Evolutionary conservation across 257 asterid species (phyloP), one percentile per base, ranked within the genome.

Genomic region (Craterostigma plantagineum): DNA sequence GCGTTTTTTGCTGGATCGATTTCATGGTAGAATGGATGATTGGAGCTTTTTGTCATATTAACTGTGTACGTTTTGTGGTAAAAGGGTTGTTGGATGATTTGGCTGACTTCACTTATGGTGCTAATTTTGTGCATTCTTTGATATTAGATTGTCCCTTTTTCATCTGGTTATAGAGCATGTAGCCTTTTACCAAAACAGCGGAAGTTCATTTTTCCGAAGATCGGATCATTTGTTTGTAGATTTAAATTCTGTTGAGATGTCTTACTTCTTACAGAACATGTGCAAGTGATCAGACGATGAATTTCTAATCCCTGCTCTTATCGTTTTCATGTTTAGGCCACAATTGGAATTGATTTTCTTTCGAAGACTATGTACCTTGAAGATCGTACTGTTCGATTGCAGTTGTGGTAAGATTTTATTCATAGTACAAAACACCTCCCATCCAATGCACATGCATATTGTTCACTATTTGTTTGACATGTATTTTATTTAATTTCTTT

Each of bases 311-410:
- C 34, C 14, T 52, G 35, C 42, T 58, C 41, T 51, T 34, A 40
- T 23, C 16, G 33, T 11, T 63, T 54, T 42, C 27, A 17, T 51
- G 43, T 67, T 48, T 79, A 80, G 96, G 96, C 96, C 41, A 84
- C 93, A 36, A 84, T 84, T 56, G 96, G 93, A 17, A 84, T 84
- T 63, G 96, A 84, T 75, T 84, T 84, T 60, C 68, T 80, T 23
- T 77, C 96, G 1, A 84, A 84, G 76, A 84, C 96, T 11, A 84
- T 84, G 93, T 84, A 84, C 58, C 92, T 84, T 30, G 96, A 84
- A 74, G 96, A 84, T 64, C 82, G 96, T 53, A 84, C 92, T 46
- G 93, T 84, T 33, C 66, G 93, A 35, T 63, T 84, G 77, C 96
- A 80, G 73, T 62, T 80, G 49, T 84, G 93, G 96, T 84, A 74